Conservation (phyloP, 768 basidiomycete species). For the Infundibulicybe gibba region DNA sequence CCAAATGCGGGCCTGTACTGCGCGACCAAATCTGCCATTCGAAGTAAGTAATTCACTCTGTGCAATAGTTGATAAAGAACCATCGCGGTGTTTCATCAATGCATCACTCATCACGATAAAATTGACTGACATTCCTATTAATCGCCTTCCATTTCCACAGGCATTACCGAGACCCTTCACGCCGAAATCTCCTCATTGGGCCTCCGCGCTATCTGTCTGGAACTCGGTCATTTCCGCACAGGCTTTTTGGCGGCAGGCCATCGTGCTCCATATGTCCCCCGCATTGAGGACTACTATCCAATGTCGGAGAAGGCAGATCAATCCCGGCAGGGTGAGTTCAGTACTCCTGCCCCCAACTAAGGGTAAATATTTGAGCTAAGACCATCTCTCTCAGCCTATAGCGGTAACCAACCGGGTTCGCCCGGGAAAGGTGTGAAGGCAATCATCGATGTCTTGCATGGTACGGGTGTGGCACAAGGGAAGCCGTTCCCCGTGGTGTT, state of each 20-base stretch:
- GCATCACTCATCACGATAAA: too few relatives aligned
- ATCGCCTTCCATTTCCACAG: constrained; percentile 16
- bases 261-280: constrained; percentile 19
- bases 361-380: not conserved
- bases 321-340: constrained; percentile 18
- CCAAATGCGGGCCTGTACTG: constrained; percentile 31
- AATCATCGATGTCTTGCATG: constrained; percentile 27
- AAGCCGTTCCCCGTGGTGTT: constrained; percentile 35
- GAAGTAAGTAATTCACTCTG: constrained; percentile 14
- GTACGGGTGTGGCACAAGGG: constrained; percentile 36
- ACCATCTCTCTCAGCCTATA: constrained; percentile 5
- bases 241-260: constrained; percentile 24
- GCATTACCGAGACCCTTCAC: constrained; percentile 25
- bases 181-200: constrained; percentile 35
- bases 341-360: too few relatives aligned
- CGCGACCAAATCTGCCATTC: constrained; percentile 35
- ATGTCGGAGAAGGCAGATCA: constrained; percentile 15
- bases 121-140: too few relatives aligned
- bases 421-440: constrained; percentile 19
- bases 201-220: constrained; percentile 28
- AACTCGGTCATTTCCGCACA: constrained; percentile 35
- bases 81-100: not conserved
- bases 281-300: constrained; percentile 26
- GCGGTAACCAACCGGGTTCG: constrained; percentile 15
- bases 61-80: too few relatives aligned